These are phyloP conservation scores for Lepraria neglecta DNA, from an alignment of 495 filamentous ascomycete species.

Conservation along the genomic window DNA sequence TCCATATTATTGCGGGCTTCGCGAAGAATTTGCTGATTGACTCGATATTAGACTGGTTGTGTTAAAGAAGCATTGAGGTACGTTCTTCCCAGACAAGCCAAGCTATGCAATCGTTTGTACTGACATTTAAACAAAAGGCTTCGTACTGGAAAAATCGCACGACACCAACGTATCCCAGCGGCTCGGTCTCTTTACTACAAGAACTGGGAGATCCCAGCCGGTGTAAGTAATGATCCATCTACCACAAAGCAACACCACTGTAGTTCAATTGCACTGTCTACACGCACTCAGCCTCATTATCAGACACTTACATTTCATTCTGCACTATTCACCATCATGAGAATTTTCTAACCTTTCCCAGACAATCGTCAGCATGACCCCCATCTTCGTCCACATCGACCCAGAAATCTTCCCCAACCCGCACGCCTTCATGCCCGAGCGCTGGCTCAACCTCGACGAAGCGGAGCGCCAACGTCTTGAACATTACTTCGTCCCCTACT, in stretches of 20 bases:
- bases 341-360: constrained; percentile 20
- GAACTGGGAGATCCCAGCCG: constrained; percentile 24
- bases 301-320: not conserved
- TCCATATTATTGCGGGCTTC: not conserved
- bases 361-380: constrained; percentile 41
- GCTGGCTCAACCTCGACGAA: constrained; percentile 34
- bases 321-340: not conserved
- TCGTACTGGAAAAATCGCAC: constrained; percentile 27
- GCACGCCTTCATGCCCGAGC: constrained; percentile 40
- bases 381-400: constrained; percentile 32
- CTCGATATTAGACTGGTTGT: constrained; percentile 15
- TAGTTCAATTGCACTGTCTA: not conserved
- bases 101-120: not conserved
- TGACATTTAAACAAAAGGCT: constrained; percentile 9
- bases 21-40: not conserved
- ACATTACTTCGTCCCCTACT: constrained; percentile 26
- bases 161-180: constrained; percentile 35
- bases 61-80: constrained; percentile 22
- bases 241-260: not conserved
- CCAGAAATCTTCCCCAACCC: constrained; percentile 32
- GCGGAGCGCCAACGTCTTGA: constrained; percentile 13
- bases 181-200: constrained; percentile 20
- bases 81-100: not conserved
- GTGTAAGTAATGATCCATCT: constrained; percentile 21
- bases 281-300: not conserved